Evolutionary conservation across 2,329 filamentous ascomycete genomes (phyloP).

Genomic region (Aspergillus sp.): DNA sequence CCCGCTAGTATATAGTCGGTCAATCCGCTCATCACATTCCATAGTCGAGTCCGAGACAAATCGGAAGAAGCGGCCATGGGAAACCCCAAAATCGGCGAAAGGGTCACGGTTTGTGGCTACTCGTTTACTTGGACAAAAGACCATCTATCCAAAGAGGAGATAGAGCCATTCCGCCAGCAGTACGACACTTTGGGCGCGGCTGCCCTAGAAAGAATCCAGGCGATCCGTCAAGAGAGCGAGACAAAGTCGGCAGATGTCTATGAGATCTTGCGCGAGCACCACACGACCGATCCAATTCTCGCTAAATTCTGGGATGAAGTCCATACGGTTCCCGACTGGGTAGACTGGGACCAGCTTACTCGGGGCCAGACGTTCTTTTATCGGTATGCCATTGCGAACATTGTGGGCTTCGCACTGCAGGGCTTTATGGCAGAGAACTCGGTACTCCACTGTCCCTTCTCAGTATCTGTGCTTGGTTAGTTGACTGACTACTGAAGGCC

Average conservation of each 20-base stretch:
- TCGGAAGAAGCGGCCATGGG: background rate
- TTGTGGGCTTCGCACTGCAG: slow-evolving; percentile 28
- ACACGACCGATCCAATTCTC: slow-evolving; percentile 58
- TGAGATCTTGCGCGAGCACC: slow-evolving; percentile 52
- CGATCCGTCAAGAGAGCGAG: slow-evolving; percentile 18
- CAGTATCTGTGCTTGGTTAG: too few relatives aligned
- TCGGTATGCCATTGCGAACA: slow-evolving; percentile 63
- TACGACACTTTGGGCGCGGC: slow-evolving; percentile 22
- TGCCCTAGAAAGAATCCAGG: slow-evolving; percentile 22
- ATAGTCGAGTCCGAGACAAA: background rate
- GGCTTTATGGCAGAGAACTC: slow-evolving; percentile 29
- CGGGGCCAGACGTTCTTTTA: slow-evolving; percentile 76
- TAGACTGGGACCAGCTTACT: slow-evolving; percentile 73
- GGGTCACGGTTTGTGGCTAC: slow-evolving; percentile 24
- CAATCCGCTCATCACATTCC: background rate
- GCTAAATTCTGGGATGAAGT: slow-evolving; percentile 66
- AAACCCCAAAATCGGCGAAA: slow-evolving; percentile 11
- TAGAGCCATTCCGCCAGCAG: slow-evolving; percentile 23
- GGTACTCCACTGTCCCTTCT: slow-evolving; percentile 10
- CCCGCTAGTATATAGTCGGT: background rate
- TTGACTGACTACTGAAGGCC: slow-evolving; percentile 46
- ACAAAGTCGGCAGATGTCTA: slow-evolving; percentile 48
- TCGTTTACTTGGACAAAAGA: slow-evolving; percentile 23
- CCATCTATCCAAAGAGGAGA: slow-evolving; percentile 17
- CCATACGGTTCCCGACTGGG: slow-evolving; percentile 70